phyloP scores from a whole-genome alignment of 257 asterid genomes.

The Salvia splendens region DNA sequence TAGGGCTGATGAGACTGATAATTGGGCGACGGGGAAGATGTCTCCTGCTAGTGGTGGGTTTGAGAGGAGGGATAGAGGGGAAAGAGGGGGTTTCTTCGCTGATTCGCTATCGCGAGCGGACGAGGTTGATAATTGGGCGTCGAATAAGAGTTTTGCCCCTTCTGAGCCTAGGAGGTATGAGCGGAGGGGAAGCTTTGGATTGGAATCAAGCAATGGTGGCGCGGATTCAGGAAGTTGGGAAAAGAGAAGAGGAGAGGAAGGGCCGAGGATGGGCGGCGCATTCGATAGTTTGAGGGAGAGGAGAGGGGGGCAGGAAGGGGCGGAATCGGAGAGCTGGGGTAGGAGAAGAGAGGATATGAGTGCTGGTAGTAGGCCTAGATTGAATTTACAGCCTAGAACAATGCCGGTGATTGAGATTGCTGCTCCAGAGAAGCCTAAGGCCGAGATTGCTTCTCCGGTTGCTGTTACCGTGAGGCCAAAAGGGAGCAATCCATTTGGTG shows the following conservation, averaged over 20 bases:
- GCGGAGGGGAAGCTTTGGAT: slow-evolving; percentile 66
- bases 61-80: slow-evolving; percentile 83
- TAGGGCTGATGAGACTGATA: slow-evolving; percentile 86
- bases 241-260: slow-evolving; percentile 73
- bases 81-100: slow-evolving; percentile 71
- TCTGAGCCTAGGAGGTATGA: slow-evolving; percentile 64
- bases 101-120: slow-evolving; percentile 88
- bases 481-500: slow-evolving; percentile 82
- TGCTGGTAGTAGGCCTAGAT: slow-evolving; percentile 64
- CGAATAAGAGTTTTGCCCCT: slow-evolving; percentile 69
- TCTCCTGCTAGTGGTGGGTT: slow-evolving; percentile 46
- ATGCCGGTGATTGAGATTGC: slow-evolving; percentile 40
- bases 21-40: slow-evolving; percentile 81
- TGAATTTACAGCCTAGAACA: slow-evolving; percentile 65
- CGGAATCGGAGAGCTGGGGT: slow-evolving; percentile 68
- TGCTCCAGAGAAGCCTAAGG: slow-evolving; percentile 42
- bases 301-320: slow-evolving; percentile 56
- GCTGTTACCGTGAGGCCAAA: slow-evolving; percentile 49
- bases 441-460: slow-evolving; percentile 18
- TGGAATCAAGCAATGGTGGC: slow-evolving; percentile 59
- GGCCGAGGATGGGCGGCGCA: slow-evolving; percentile 54
- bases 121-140: slow-evolving; percentile 82
- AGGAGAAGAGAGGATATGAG: slow-evolving; percentile 58
- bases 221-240: slow-evolving; percentile 73
- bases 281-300: slow-evolving; percentile 84